phyloP scores from a whole-genome alignment of 805 yeast genomes.

The Saccharomycopsis guyanensis region DNA sequence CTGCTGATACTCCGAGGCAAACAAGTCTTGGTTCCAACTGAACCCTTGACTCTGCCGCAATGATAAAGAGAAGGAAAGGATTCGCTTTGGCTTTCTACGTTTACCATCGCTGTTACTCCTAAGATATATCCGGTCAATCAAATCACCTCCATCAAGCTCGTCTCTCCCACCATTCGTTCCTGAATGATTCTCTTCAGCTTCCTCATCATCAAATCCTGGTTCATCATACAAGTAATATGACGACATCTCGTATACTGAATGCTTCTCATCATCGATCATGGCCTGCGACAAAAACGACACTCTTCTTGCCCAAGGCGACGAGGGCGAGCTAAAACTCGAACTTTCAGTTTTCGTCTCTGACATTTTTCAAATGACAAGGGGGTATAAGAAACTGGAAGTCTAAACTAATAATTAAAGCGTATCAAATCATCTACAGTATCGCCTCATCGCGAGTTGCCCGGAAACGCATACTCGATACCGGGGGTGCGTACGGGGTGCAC shows the following conservation, averaged over 20 bases:
- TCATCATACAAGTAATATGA: conserved; percentile 25
- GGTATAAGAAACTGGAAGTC: too few species aligned
- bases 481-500: too few species aligned
- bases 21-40: conserved; percentile 67
- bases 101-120: neutral
- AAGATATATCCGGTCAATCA: neutral
- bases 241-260: conserved; percentile 41
- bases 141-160: conserved; percentile 24
- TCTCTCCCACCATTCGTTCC: neutral
- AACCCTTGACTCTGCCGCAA: conserved; percentile 66
- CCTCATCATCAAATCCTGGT: neutral
- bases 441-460: too few species aligned
- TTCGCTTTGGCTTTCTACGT: conserved; percentile 21
- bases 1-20: conserved; percentile 67
- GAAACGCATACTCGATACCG: too few species aligned
- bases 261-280: conserved; percentile 51
- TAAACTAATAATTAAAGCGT: too few species aligned
- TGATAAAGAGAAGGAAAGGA: conserved; percentile 36
- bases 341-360: neutral
- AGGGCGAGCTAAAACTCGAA: conserved; percentile 25
- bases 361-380: too few species aligned
- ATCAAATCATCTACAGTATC: too few species aligned
- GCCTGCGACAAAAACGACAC: conserved; percentile 48
- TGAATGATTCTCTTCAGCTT: neutral
- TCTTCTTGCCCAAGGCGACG: conserved; percentile 49